Percentiles rank a stretch among this genome's conserved stretches.
These are phyloP conservation scores for Cucurbita argyrosperma DNA, from an alignment of 306 rosid species.

Conservation along the genomic window DNA sequence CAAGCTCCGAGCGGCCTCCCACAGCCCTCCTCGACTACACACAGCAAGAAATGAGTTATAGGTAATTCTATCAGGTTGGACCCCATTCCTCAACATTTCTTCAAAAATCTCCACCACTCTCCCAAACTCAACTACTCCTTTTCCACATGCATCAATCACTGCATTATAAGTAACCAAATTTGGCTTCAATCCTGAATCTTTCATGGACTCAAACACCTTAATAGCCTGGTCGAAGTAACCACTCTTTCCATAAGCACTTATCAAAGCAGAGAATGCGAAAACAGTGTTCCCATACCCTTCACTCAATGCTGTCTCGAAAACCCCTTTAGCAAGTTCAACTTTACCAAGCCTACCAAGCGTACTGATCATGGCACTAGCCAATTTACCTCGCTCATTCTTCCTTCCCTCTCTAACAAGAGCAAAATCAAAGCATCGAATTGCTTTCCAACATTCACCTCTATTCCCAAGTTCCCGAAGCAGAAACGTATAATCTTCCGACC, in stretches of 20 bases:
- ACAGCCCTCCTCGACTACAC: conserved; percentile 62
- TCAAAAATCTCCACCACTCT: conserved; percentile 51
- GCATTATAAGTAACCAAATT: conserved; percentile 84
- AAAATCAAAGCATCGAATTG: conserved; percentile 46
- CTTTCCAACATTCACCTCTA: conserved; percentile 46
- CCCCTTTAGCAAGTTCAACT: conserved; percentile 43
- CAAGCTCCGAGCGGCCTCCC: conserved; percentile 63
- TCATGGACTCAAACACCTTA: conserved; percentile 48
- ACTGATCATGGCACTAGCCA: conserved; percentile 76
- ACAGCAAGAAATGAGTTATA: conserved; percentile 71
- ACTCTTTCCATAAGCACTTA: conserved; percentile 67
- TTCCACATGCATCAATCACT: conserved; percentile 72
- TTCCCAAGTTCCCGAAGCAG: conserved; percentile 58
- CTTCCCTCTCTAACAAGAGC: conserved; percentile 40
- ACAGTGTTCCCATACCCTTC: conserved; percentile 79
- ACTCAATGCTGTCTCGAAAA: conserved; percentile 43
- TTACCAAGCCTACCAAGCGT: conserved; percentile 78
- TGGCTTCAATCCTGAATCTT: conserved; percentile 47
- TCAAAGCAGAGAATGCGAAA: conserved; percentile 57
- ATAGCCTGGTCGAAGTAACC: conserved; percentile 45
- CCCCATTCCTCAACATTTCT: conserved; percentile 45
- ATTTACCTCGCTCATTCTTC: conserved; percentile 47
- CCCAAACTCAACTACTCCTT: conserved; percentile 52
- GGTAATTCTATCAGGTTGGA: conserved; percentile 65
- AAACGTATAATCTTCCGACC: conserved; percentile 55